These are phyloP conservation scores for Mucor irregularis DNA, from an alignment of 371 early-diverging fungal species.

Conservation along the genomic window DNA sequence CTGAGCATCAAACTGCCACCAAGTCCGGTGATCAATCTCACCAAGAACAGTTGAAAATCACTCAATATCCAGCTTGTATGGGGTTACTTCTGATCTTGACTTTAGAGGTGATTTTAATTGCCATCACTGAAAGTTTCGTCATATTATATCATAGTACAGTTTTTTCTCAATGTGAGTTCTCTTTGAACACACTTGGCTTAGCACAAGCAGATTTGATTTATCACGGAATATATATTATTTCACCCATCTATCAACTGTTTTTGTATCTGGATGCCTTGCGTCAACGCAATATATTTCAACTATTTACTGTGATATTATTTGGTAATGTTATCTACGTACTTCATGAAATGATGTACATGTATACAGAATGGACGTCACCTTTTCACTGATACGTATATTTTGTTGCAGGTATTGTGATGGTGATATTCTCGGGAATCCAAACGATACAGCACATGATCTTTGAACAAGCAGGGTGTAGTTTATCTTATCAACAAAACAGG, in stretches of 20 bases:
- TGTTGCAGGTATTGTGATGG: slow-evolving; percentile 8
- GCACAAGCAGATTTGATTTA: slow-evolving; percentile 17
- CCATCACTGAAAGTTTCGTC: slow-evolving; percentile 12
- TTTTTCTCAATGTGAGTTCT: slow-evolving; percentile 7
- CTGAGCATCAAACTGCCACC: too few relatives aligned
- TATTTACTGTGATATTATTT: slow-evolving; percentile 16
- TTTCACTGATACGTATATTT: too few relatives aligned
- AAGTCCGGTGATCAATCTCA: too few relatives aligned
- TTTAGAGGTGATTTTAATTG: slow-evolving; percentile 2
- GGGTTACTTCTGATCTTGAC: background rate
- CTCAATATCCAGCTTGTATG: slow-evolving; percentile 1
- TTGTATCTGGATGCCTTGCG: slow-evolving; percentile 17
- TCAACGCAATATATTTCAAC: slow-evolving; percentile 7
- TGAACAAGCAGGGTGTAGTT: slow-evolving; percentile 16
- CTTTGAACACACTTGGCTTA: background rate
- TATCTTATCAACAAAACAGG: background rate
- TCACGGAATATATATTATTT: slow-evolving; percentile 11
- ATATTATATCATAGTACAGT: slow-evolving; percentile 10
- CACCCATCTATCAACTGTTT: slow-evolving; percentile 12
- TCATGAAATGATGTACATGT: too few relatives aligned
- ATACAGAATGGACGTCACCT: too few relatives aligned
- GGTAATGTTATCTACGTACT: slow-evolving; percentile 9
- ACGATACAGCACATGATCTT: slow-evolving; percentile 18
- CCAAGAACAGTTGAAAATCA: background rate
- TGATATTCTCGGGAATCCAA: slow-evolving; percentile 13